phyloP scores from a whole-genome alignment of 1,139 yeast species.

The Yamadazyma pseudoaaseri region DNA sequence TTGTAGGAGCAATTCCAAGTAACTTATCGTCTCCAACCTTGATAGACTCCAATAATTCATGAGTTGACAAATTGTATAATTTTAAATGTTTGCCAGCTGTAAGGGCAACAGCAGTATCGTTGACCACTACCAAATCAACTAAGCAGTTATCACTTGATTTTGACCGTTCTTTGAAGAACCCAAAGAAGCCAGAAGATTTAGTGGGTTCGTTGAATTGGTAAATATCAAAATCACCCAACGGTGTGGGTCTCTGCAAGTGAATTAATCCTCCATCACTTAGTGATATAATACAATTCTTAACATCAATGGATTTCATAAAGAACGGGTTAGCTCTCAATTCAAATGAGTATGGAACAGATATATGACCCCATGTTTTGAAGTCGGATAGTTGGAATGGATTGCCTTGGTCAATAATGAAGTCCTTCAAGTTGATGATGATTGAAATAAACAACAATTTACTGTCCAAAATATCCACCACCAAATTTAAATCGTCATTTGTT shows the following conservation, averaged over 20 bases:
- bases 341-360: slow-evolving; percentile 72
- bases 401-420: slow-evolving; percentile 23
- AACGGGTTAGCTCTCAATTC: slow-evolving; percentile 64
- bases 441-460: slow-evolving; percentile 33
- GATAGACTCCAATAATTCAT: slow-evolving; percentile 14
- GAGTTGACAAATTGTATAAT: slow-evolving; percentile 53
- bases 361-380: slow-evolving; percentile 56
- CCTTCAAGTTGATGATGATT: slow-evolving; percentile 26
- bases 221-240: slow-evolving; percentile 46
- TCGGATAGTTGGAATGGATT: slow-evolving; percentile 24
- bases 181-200: slow-evolving; percentile 43
- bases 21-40: slow-evolving; percentile 12
- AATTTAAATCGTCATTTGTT: slow-evolving; percentile 12
- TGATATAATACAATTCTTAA: slow-evolving; percentile 48
- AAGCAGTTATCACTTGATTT: slow-evolving; percentile 28
- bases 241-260: slow-evolving; percentile 42
- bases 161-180: slow-evolving; percentile 23
- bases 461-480: slow-evolving; percentile 29
- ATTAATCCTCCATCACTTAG: slow-evolving; percentile 72
- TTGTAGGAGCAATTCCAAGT: slow-evolving; percentile 30
- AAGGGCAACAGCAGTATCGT: slow-evolving; percentile 22
- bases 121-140: slow-evolving; percentile 26
- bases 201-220: slow-evolving; percentile 51
- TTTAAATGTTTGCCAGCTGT: slow-evolving; percentile 51
- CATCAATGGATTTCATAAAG: slow-evolving; percentile 46